phyloP scores from a whole-genome alignment of 1,139 yeast genomes.

The Geotrichum citri-aurantii region DNA sequence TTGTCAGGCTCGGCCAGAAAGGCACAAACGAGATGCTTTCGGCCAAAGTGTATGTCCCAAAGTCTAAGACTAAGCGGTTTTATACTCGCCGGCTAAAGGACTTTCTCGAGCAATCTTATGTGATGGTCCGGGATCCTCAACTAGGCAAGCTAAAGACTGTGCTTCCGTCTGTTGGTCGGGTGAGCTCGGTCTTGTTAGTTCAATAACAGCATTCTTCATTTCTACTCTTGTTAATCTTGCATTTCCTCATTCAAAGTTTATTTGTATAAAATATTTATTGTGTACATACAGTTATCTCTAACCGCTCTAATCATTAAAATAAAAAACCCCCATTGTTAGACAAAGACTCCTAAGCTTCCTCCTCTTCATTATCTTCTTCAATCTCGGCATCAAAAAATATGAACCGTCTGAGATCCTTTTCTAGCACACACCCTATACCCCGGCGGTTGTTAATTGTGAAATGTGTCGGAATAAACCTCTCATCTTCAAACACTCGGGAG shows the following conservation, averaged over 20 bases:
- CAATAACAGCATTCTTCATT: conserved; percentile 1
- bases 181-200: neutral
- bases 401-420: conserved; percentile 22
- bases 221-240: neutral
- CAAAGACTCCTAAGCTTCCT: conserved; percentile 10
- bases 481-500: conserved; percentile 10
- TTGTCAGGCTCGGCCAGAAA: neutral
- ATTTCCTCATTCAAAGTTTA: neutral
- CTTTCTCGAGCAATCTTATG: neutral
- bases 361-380: conserved; percentile 19
- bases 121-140: neutral
- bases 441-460: conserved; percentile 23
- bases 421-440: conserved; percentile 25
- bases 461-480: conserved; percentile 18
- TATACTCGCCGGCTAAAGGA: conserved; percentile 22
- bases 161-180: conserved; percentile 1
- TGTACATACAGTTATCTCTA: neutral
- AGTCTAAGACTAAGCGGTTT: conserved; percentile 11
- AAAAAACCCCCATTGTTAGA: neutral
- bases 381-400: conserved; percentile 25
- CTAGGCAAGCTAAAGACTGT: conserved; percentile 14
- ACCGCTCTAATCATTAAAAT: neutral
- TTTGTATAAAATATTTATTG: neutral
- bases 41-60: neutral
- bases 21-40: conserved; percentile 5